phyloP scores from a whole-genome alignment of 2,329 filamentous ascomycete species.

The Xylariaceae sp. region DNA sequence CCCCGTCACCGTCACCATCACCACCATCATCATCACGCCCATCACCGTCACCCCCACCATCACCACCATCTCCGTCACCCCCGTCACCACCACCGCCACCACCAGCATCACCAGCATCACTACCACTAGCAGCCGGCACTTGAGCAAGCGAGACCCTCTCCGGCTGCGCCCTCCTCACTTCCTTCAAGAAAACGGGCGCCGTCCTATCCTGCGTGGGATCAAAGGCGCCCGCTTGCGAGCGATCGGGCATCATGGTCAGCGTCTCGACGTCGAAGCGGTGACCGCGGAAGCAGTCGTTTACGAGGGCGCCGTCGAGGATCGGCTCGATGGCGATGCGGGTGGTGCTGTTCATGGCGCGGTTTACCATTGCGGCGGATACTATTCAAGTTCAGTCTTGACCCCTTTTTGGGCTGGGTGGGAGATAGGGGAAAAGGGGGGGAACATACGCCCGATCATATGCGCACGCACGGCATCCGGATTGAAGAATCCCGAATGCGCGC shows the following conservation, averaged over 20 bases:
- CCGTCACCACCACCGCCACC: background rate
- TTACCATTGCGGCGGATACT: constrained; percentile 12
- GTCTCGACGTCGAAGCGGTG: background rate
- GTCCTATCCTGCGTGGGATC: background rate
- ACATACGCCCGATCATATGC: constrained; percentile 20
- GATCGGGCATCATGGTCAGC: constrained; percentile 2
- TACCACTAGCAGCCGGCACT: too few species aligned
- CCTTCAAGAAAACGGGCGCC: too few species aligned
- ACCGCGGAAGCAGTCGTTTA: too few species aligned
- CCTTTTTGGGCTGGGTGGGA: too few species aligned
- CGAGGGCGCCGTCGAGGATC: background rate
- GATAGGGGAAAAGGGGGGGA: background rate
- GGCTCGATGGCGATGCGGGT: constrained; percentile 23
- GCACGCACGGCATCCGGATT: constrained; percentile 21
- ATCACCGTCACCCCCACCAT: too few species aligned
- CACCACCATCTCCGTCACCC: background rate
- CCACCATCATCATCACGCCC: background rate
- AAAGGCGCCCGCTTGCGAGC: background rate
- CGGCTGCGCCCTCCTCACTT: too few species aligned
- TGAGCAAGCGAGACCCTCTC: too few species aligned
- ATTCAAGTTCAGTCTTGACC: too few species aligned
- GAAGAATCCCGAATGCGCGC: constrained; percentile 14
- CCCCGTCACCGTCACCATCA: background rate
- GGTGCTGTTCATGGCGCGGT: constrained; percentile 9
- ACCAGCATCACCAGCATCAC: background rate